Conservation (phyloP, 345 rosid genomes). For the Corchorus olitorius region DNA sequence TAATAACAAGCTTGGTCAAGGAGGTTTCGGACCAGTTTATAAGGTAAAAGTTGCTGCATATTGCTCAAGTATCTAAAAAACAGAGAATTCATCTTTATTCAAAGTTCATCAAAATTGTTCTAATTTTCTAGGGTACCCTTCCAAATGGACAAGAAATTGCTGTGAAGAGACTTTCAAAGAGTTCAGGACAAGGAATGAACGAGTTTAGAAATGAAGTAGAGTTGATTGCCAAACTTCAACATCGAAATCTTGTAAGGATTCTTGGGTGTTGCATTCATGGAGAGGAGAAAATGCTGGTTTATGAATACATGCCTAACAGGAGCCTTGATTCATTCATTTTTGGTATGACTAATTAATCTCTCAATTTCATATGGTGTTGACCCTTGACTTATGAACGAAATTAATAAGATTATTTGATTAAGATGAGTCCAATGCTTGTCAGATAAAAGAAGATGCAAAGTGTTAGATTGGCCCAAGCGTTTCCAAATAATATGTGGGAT, state of each 20-base stretch:
- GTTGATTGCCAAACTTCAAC: constrained; percentile 8
- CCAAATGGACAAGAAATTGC: constrained; percentile 22
- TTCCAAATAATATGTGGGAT: too few relatives aligned
- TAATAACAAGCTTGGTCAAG: too few relatives aligned
- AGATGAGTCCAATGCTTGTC: background rate
- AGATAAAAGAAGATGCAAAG: too few relatives aligned
- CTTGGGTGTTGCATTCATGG: constrained; percentile 8
- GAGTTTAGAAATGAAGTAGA: constrained; percentile 32
- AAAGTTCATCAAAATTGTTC: too few relatives aligned
- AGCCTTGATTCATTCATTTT: constrained; percentile 40
- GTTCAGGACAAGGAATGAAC: constrained; percentile 24
- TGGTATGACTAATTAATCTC: constrained; percentile 17
- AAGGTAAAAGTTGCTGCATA: too few relatives aligned
- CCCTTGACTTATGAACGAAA: background rate
- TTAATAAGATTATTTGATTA: background rate
- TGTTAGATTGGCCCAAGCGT: too few relatives aligned
- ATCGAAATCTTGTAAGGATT: constrained; percentile 10
- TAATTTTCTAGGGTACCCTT: too few relatives aligned
- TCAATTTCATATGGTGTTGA: too few relatives aligned
- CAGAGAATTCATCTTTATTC: too few relatives aligned
- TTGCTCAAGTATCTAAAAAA: too few relatives aligned
- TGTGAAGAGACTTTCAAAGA: constrained; percentile 23
- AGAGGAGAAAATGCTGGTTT: constrained; percentile 16
- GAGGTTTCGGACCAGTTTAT: too few relatives aligned
- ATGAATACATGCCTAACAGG: constrained; percentile 43